Evolutionary conservation across 768 basidiomycete species (phyloP).

Genomic region (Mycena polygramma): DNA sequence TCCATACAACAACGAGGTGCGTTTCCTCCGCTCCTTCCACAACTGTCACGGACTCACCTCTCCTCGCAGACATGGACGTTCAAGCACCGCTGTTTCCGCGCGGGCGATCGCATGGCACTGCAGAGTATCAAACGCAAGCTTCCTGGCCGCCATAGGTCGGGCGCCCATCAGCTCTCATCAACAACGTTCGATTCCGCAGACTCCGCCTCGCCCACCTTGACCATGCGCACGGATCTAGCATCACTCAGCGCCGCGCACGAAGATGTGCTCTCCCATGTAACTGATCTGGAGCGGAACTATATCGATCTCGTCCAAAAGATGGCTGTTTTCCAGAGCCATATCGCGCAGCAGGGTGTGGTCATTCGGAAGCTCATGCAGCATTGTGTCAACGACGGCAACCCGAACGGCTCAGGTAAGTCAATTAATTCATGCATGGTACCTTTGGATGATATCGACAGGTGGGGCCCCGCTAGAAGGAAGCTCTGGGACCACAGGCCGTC

Average conservation of each 20-base stretch:
- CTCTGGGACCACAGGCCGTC: too few relatives aligned
- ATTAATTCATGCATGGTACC: too few relatives aligned
- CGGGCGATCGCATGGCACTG: conserved; percentile 64
- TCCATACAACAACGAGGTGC: conserved; percentile 73
- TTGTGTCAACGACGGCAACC: conserved; percentile 76
- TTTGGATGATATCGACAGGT: too few relatives aligned
- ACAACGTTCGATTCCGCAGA: too few relatives aligned
- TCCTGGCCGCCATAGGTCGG: conserved; percentile 64
- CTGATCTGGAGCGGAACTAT: conserved; percentile 72
- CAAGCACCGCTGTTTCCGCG: conserved; percentile 70
- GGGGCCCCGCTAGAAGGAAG: too few relatives aligned
- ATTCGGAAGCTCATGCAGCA: conserved; percentile 88
- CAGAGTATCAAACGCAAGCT: conserved; percentile 74
- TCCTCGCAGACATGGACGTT: conserved; percentile 65
- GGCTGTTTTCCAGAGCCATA: conserved; percentile 77
- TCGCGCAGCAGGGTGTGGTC: conserved; percentile 87
- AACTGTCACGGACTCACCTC: conserved; percentile 3
- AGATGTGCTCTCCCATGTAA: conserved; percentile 66
- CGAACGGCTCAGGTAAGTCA: conserved; percentile 40
- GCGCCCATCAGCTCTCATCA: too few relatives aligned
- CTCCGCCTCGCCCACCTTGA: background rate
- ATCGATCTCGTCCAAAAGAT: conserved; percentile 78
- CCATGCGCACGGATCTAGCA: conserved; percentile 55
- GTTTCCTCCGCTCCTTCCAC: conserved; percentile 34
- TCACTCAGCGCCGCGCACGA: conserved; percentile 61